phyloP scores from a whole-genome alignment of 106 monocot genomes.

The Dioscorea zingiberensis region DNA sequence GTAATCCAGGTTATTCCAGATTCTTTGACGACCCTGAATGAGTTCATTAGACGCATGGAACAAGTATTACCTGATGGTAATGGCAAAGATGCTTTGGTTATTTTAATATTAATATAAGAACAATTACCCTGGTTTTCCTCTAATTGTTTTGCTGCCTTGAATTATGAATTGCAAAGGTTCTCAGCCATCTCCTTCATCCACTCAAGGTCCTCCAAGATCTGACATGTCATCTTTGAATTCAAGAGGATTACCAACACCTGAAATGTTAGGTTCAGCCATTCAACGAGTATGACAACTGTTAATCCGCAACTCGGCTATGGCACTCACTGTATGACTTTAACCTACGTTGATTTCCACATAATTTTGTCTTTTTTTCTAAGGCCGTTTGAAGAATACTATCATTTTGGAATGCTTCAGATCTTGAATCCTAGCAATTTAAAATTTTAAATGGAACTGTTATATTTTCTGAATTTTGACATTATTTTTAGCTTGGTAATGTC shows the following conservation, averaged over 20 bases:
- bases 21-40: constrained; percentile 72
- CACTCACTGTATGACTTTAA: constrained; percentile 50
- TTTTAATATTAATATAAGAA: neutral
- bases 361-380: too few species aligned
- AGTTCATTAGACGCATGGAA: constrained; percentile 74
- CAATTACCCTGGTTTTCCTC: neutral
- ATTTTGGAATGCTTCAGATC: too few species aligned
- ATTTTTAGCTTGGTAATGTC: too few species aligned
- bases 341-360: too few species aligned
- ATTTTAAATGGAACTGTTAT: too few species aligned
- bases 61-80: constrained; percentile 42
- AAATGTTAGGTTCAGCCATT: constrained; percentile 42
- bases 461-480: too few species aligned
- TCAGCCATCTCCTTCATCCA: constrained; percentile 23
- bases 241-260: constrained; percentile 57
- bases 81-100: too few species aligned
- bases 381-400: too few species aligned
- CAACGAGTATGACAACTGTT: constrained; percentile 58
- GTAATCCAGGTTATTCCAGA: constrained; percentile 60
- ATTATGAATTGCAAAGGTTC: constrained; percentile 24
- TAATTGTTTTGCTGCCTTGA: neutral
- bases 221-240: constrained; percentile 14
- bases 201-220: constrained; percentile 16
- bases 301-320: constrained; percentile 42
- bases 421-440: too few species aligned